Evolutionary conservation across 805 yeast species (phyloP).

Genomic region (Soucietia sequanensis): DNA sequence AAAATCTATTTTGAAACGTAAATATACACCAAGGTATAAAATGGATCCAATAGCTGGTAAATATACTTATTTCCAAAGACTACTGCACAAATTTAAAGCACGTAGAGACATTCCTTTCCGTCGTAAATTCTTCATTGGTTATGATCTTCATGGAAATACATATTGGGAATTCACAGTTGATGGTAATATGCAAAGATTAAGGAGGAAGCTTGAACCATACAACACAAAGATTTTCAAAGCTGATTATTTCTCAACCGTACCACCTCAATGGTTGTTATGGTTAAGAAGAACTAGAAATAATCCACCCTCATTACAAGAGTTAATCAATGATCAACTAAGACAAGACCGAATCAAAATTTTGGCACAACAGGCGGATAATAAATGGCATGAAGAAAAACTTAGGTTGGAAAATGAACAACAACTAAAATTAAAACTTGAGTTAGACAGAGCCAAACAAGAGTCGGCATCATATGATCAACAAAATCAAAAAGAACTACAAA

Average conservation of each 20-base stretch:
- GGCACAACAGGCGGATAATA: slow-evolving; percentile 46
- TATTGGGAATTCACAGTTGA: slow-evolving; percentile 77
- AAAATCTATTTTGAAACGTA: too few relatives aligned
- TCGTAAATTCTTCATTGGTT: slow-evolving; percentile 65
- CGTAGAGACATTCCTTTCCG: slow-evolving; percentile 67
- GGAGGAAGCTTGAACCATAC: slow-evolving; percentile 64
- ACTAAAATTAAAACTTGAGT: slow-evolving; percentile 28
- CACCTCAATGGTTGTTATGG: slow-evolving; percentile 84
- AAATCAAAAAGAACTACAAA: too few relatives aligned
- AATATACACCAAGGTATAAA: slow-evolving; percentile 3
- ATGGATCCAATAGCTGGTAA: slow-evolving; percentile 53
- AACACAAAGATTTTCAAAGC: slow-evolving; percentile 47
- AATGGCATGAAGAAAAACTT: slow-evolving; percentile 37
- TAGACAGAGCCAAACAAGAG: slow-evolving; percentile 24
- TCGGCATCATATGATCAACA: slow-evolving; percentile 7
- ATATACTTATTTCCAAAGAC: slow-evolving; percentile 49
- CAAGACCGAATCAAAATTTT: slow-evolving; percentile 50
- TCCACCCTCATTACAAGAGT: slow-evolving; percentile 64
- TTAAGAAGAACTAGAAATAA: slow-evolving; percentile 57
- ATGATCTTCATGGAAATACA: slow-evolving; percentile 80
- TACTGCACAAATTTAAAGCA: slow-evolving; percentile 58
- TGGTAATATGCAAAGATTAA: slow-evolving; percentile 48
- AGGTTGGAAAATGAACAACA: slow-evolving; percentile 32
- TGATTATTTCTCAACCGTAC: slow-evolving; percentile 58
- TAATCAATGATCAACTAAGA: slow-evolving; percentile 56